phyloP scores from a whole-genome alignment of 768 basidiomycete genomes.

The Boletus sp. region DNA sequence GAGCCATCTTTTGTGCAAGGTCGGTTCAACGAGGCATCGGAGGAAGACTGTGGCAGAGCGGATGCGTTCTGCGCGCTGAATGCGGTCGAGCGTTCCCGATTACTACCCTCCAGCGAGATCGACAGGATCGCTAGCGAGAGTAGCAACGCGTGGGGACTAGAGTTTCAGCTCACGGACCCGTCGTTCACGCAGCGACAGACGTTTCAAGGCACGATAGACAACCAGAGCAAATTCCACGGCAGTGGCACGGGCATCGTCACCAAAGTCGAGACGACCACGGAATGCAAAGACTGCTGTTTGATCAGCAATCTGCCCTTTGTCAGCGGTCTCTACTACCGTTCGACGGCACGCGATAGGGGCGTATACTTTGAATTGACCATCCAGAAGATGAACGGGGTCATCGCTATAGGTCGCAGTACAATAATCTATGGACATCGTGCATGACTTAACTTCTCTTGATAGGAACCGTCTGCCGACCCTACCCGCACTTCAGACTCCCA shows the following conservation, averaged over 20 bases:
- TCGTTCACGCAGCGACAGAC: conserved; percentile 10
- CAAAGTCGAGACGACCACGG: conserved; percentile 39
- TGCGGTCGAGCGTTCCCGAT: conserved; percentile 40
- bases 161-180: conserved; percentile 31
- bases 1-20: conserved; percentile 50
- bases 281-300: conserved; percentile 52
- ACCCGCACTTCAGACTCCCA: conserved; percentile 63
- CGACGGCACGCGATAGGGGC: conserved; percentile 43
- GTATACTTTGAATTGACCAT: conserved; percentile 67
- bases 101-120: conserved; percentile 52
- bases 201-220: conserved; percentile 45
- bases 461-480: conserved; percentile 67
- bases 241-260: conserved; percentile 30
- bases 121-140: conserved; percentile 50
- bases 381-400: conserved; percentile 51
- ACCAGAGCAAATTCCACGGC: conserved; percentile 33
- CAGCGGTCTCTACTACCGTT: conserved; percentile 57
- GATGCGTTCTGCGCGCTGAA: conserved; percentile 47
- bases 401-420: conserved; percentile 53
- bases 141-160: conserved; percentile 54
- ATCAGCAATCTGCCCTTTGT: conserved; percentile 60
- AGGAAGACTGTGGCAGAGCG: conserved; percentile 52
- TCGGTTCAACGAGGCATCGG: conserved; percentile 53
- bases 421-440: neutral
- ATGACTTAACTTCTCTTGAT: neutral